Percentiles rank a stretch among this genome's conserved stretches.
Evolutionary conservation across 2,329 filamentous ascomycete genomes (phyloP).

Genomic region (Setomelanomma holmii): DNA sequence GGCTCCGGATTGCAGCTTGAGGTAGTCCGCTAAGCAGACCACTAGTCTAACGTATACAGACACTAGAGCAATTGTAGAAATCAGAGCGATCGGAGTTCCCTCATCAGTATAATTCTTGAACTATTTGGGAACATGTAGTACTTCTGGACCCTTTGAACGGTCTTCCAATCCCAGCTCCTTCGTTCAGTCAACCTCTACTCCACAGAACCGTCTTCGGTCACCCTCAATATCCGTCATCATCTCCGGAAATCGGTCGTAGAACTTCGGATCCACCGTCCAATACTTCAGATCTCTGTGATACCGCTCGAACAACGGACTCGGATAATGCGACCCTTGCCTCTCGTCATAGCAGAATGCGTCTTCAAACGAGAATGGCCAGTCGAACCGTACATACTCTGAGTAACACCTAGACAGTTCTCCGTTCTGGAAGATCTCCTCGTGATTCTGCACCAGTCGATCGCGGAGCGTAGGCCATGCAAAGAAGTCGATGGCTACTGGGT

Average conservation of each 20-base stretch:
- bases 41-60: too few relatives aligned
- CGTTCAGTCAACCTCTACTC: background rate
- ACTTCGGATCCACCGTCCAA: slow-evolving; percentile 34
- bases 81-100: too few relatives aligned
- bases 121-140: too few relatives aligned
- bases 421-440: slow-evolving; percentile 30
- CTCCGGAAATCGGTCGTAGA: slow-evolving; percentile 39
- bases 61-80: too few relatives aligned
- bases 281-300: slow-evolving; percentile 38
- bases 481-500: slow-evolving; percentile 43
- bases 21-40: too few relatives aligned
- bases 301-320: slow-evolving; percentile 39
- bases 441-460: slow-evolving; percentile 33
- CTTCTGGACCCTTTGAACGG: too few relatives aligned
- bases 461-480: slow-evolving; percentile 45
- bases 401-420: slow-evolving; percentile 30
- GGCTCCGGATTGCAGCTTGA: too few relatives aligned
- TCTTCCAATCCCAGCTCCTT: background rate
- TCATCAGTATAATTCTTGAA: too few relatives aligned
- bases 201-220: slow-evolving; percentile 26
- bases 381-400: slow-evolving; percentile 35
- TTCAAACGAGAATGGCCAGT: slow-evolving; percentile 44
- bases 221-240: slow-evolving; percentile 41
- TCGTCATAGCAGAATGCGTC: slow-evolving; percentile 41
- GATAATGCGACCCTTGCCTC: slow-evolving; percentile 14